Evolutionary conservation across 2,329 filamentous ascomycete species (phyloP).

Genomic region (Penicillium sp.): DNA sequence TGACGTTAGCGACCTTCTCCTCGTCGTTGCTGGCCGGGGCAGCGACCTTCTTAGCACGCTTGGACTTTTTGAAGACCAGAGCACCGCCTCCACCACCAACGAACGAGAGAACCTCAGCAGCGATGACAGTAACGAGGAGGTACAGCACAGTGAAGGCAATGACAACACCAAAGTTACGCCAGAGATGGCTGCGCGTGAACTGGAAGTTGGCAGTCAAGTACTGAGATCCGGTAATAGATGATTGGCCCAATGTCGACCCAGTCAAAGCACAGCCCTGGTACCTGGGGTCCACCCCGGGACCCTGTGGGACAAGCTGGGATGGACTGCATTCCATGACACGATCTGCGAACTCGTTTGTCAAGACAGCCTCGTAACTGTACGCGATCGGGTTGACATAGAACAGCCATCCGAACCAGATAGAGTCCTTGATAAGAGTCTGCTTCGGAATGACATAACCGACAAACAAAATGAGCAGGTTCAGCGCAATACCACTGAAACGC

Average conservation of each 20-base stretch:
- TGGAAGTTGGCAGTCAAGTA: slow-evolving; percentile 57
- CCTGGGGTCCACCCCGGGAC: slow-evolving; percentile 52
- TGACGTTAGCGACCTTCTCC: slow-evolving; percentile 50
- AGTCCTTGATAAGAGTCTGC: slow-evolving; percentile 54
- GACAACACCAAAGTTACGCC: slow-evolving; percentile 74
- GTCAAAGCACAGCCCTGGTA: slow-evolving; percentile 63
- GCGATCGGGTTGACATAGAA: slow-evolving; percentile 54
- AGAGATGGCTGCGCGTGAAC: slow-evolving; percentile 58
- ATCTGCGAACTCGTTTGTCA: slow-evolving; percentile 63
- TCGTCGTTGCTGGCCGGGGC: slow-evolving; percentile 52
- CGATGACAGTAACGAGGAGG: slow-evolving; percentile 66
- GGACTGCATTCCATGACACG: slow-evolving; percentile 58
- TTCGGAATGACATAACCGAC: slow-evolving; percentile 68
- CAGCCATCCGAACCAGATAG: slow-evolving; percentile 67
- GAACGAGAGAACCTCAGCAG: slow-evolving; percentile 67
- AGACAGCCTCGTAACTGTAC: slow-evolving; percentile 66
- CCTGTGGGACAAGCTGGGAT: slow-evolving; percentile 59
- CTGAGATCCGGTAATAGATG: slow-evolving; percentile 51
- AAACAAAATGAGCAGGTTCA: slow-evolving; percentile 63
- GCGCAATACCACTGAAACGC: slow-evolving; percentile 58
- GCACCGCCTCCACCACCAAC: slow-evolving; percentile 62
- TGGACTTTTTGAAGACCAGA: slow-evolving; percentile 68
- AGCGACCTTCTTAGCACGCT: slow-evolving; percentile 55
- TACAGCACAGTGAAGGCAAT: slow-evolving; percentile 74
- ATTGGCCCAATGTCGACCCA: slow-evolving; percentile 54